Conservation (phyloP, 2,329 filamentous ascomycete species). For the Claviceps africana region DNA sequence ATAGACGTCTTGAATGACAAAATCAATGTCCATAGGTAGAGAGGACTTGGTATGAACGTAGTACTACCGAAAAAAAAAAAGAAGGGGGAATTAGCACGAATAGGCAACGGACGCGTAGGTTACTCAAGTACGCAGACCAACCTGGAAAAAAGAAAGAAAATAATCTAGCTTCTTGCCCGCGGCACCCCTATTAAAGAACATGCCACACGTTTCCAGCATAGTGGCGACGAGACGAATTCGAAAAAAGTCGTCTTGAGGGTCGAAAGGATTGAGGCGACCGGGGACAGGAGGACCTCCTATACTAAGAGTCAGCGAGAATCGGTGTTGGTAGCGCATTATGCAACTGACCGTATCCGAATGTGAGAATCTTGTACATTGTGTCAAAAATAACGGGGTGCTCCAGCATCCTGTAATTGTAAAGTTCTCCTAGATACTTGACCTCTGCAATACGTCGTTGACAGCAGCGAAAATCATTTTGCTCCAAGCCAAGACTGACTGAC, state of each 20-base stretch:
- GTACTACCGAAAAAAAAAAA: conserved; percentile 42
- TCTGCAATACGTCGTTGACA: conserved; percentile 91
- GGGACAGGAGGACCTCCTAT: conserved; percentile 65
- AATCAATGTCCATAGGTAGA: conserved; percentile 93
- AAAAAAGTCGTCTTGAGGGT: conserved; percentile 90
- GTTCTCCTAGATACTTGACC: conserved; percentile 88
- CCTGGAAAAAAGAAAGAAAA: conserved; percentile 89
- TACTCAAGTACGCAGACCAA: conserved; percentile 16
- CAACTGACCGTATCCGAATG: conserved; percentile 64
- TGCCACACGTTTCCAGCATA: conserved; percentile 84
- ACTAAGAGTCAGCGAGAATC: conserved; percentile 1
- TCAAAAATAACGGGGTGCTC: conserved; percentile 95
- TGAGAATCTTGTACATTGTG: conserved; percentile 84
- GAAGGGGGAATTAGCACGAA: not conserved
- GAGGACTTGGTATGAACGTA: conserved; percentile 85
- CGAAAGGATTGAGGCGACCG: conserved; percentile 62
- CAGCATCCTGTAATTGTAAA: conserved; percentile 95
- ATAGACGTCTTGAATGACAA: conserved; percentile 87
- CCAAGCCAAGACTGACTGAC: conserved; percentile 72
- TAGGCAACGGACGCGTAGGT: not conserved
- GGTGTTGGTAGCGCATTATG: not conserved
- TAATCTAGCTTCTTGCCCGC: conserved; percentile 97
- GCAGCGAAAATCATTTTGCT: conserved; percentile 94
- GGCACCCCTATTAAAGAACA: conserved; percentile 87
- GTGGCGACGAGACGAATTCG: conserved; percentile 82